phyloP scores from a whole-genome alignment of 2,329 filamentous ascomycete species.

The Pseudopyricularia javanii region DNA sequence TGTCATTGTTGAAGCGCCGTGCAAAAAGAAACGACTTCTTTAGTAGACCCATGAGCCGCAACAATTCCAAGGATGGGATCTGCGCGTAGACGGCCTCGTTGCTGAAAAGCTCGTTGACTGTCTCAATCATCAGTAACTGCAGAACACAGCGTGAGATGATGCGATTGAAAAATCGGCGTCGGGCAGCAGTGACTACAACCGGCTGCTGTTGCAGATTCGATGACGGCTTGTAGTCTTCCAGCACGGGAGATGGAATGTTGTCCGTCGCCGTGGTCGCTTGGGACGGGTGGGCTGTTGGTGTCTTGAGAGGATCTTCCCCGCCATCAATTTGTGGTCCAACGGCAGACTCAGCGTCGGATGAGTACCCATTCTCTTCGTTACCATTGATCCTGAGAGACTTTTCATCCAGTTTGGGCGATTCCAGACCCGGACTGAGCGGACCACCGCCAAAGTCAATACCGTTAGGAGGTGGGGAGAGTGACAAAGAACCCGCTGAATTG shows the following conservation, averaged over 20 bases:
- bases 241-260: slow-evolving; percentile 27
- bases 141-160: slow-evolving; percentile 98
- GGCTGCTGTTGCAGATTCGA: slow-evolving; percentile 73
- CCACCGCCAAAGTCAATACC: slow-evolving; percentile 35
- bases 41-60: slow-evolving; percentile 84
- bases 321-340: slow-evolving; percentile 14
- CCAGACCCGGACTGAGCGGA: slow-evolving; percentile 26
- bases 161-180: slow-evolving; percentile 93
- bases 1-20: slow-evolving; percentile 94
- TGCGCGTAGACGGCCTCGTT: slow-evolving; percentile 90
- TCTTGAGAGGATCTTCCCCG: neutral
- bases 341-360: slow-evolving; percentile 11
- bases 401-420: slow-evolving; percentile 30
- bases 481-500: slow-evolving; percentile 30
- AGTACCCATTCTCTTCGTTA: slow-evolving; percentile 25
- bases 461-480: slow-evolving; percentile 37
- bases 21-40: slow-evolving; percentile 97
- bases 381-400: slow-evolving; percentile 52
- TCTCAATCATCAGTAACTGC: slow-evolving; percentile 98
- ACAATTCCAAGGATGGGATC: slow-evolving; percentile 79
- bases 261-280: neutral
- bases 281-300: neutral
- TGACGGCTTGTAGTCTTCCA: slow-evolving; percentile 82
- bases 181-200: slow-evolving; percentile 81
- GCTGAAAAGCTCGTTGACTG: slow-evolving; percentile 95